Evolutionary conservation across 805 yeast species (phyloP), one percentile per base, ranked within the genome.

Genomic region (Ogataea minuta): DNA sequence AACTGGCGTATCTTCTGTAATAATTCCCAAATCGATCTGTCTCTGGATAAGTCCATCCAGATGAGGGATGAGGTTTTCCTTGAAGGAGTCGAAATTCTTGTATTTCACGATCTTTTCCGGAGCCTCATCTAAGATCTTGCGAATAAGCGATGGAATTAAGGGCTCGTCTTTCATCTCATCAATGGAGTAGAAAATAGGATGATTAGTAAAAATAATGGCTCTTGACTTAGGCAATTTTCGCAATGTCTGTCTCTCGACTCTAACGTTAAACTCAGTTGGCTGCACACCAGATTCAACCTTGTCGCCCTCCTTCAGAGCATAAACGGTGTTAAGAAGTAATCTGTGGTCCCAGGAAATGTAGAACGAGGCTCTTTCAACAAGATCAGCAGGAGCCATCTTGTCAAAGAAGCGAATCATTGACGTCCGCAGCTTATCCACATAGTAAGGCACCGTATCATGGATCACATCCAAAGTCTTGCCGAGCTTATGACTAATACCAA

Each of bases 91-190:
- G 49, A 81, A 81, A 48, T 72, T 71, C 56, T 82, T 82, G 60
- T 82, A 83, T 55, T 76, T 76, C 53, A 77, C 60, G 44, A 82
- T 82, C 35, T 72, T 74, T 45, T 75, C 79, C 8, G 88, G 87
- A 0, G 78, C 87, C 56, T 81, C 87, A 46, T 63, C 75, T 23
- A 82, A 63, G 35, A 80, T 77, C 50, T 79, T 81, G 53, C 74
- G 72, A 34, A 82, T 57, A 34, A 82, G 64, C 0, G 84, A 76
- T 6, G 89, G 88, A 17, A 84, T 76, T 52, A 81, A 59, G 3
- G 95, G 91, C 54, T 83, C 88, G 53, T 84, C 89, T 45, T 84
- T 83, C 77, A 84, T 78, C 53, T 85, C 91, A 27, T 84, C 90
- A 28, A 84, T 77, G 2, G 84, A 75, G 59, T 84, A 84, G 55